A percentile compares a stretch with the other conserved stretches of the same genome.
These are phyloP conservation scores for Lecanosticta acicola DNA, from an alignment of 2,329 filamentous ascomycete species.

Conservation along the genomic window DNA sequence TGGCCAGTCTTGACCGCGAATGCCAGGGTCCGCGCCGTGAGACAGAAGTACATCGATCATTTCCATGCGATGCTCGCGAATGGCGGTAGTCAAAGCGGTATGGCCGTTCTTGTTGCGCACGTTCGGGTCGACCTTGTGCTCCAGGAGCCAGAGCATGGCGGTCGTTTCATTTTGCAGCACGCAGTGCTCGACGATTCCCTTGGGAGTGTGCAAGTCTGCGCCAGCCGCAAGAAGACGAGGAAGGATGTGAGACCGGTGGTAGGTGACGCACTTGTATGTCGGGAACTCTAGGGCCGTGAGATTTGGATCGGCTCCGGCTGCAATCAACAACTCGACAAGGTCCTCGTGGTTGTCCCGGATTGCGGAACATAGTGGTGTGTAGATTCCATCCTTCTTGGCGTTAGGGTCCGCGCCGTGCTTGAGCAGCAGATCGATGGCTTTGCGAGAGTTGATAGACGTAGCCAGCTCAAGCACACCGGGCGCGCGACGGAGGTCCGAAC, in stretches of 20 bases:
- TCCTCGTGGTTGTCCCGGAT: constrained; percentile 62
- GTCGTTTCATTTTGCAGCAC: constrained; percentile 58
- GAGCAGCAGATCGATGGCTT: constrained; percentile 56
- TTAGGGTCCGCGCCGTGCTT: constrained; percentile 58
- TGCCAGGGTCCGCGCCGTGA: constrained; percentile 56
- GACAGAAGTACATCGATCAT: constrained; percentile 55
- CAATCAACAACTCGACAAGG: constrained; percentile 56
- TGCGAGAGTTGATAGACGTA: constrained; percentile 56
- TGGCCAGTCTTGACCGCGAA: constrained; percentile 65
- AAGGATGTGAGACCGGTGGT: constrained; percentile 57
- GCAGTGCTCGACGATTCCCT: constrained; percentile 61
- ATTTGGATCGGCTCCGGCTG: constrained; percentile 49
- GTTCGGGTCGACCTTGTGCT: constrained; percentile 56
- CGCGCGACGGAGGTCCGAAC: constrained; percentile 54
- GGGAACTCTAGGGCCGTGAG: constrained; percentile 58
- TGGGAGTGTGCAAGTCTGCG: constrained; percentile 53
- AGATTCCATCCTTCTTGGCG: constrained; percentile 58
- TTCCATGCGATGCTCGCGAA: constrained; percentile 54
- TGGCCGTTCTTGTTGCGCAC: constrained; percentile 52
- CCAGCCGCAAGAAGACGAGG: constrained; percentile 56
- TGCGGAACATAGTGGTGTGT: constrained; percentile 62
- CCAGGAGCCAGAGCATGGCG: constrained; percentile 55
- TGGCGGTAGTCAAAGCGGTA: constrained; percentile 61
- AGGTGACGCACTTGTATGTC: constrained; percentile 62
- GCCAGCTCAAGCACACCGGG: constrained; percentile 64